A percentile compares a stretch with the other conserved stretches of the same genome.
These are phyloP conservation scores for Sarocladium kiliense DNA, from an alignment of 2,329 filamentous ascomycete genomes.

Conservation along the genomic window DNA sequence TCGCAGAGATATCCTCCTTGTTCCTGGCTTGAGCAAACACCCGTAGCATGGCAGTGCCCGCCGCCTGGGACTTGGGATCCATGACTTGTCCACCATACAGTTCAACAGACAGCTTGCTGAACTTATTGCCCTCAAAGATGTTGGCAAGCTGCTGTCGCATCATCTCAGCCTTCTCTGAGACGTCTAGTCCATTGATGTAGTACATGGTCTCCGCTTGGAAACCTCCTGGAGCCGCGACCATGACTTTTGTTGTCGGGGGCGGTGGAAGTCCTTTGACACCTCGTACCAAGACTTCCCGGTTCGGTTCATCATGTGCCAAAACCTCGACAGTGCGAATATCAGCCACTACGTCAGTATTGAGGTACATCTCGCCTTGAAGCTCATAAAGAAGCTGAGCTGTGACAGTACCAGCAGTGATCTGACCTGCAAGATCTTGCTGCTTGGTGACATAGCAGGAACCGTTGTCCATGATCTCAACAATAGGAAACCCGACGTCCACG, in stretches of 20 bases:
- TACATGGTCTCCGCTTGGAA: conserved; percentile 41
- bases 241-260: conserved; percentile 28
- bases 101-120: conserved; percentile 29
- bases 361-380: conserved; percentile 37
- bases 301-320: neutral
- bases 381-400: conserved; percentile 39
- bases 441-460: conserved; percentile 30
- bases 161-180: conserved; percentile 36
- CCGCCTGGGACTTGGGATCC: conserved; percentile 37
- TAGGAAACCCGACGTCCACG: conserved; percentile 28
- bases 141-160: conserved; percentile 32
- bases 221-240: conserved; percentile 36
- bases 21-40: conserved; percentile 39
- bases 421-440: conserved; percentile 18
- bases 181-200: conserved; percentile 37
- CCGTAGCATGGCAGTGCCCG: conserved; percentile 42
- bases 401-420: conserved; percentile 29
- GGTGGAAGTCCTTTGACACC: conserved; percentile 22
- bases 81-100: conserved; percentile 30
- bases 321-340: conserved; percentile 35
- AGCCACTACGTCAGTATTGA: conserved; percentile 38
- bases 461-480: conserved; percentile 29
- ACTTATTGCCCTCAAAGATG: conserved; percentile 27
- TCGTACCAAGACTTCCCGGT: conserved; percentile 29
- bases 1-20: conserved; percentile 26